Evolutionary conservation across 148 eudicot species (phyloP), one percentile per base, ranked within the genome.

Genomic region (Heliosperma pusillum): DNA sequence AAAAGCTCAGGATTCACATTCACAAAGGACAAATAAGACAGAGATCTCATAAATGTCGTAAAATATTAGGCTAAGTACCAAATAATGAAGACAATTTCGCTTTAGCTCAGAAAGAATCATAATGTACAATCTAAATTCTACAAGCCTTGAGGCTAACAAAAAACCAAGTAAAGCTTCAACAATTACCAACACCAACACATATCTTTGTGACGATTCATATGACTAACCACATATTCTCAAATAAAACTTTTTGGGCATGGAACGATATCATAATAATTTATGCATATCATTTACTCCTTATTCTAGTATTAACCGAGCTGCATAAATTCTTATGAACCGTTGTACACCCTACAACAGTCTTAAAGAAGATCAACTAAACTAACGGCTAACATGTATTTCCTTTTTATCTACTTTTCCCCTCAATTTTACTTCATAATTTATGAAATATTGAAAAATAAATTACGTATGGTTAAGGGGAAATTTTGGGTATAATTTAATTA

Each of bases 91-190:
- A 50, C 15, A 50, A 12, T 16, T 50, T 50, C 3, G 55, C 19
- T 50, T 50, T 50, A 50, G 55, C 55, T 2, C 10, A 50, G 19
- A 50, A 12, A 12, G 10, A 50, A 70, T 59, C 47, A 36, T 65
- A 70, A 77, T 77, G 69, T 77, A 77, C 71, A 71, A 55, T 40
- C 40, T 75, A 66, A 16, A 58, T 55, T 77, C 76, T 71, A 53
- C 45, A 15, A 61, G 40, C 47, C 55, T n/a, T 19, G 4, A 52
- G 77, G 33, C 62, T 29, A 10, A 42, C n/a, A 75, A 44, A 44
- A 58, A 69, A 45, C 29, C 47, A 70, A 57, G 42, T 29, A 65
- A 52, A 40, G 27, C 26, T 47, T 52, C 42, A 22, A 52, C 26
- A 5, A 62, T 58, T 21, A 19, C 50, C 47, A 71, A 53, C 67